These are phyloP conservation scores for Daldinia concentrica DNA, from an alignment of 495 filamentous ascomycete species.

Conservation along the genomic window DNA sequence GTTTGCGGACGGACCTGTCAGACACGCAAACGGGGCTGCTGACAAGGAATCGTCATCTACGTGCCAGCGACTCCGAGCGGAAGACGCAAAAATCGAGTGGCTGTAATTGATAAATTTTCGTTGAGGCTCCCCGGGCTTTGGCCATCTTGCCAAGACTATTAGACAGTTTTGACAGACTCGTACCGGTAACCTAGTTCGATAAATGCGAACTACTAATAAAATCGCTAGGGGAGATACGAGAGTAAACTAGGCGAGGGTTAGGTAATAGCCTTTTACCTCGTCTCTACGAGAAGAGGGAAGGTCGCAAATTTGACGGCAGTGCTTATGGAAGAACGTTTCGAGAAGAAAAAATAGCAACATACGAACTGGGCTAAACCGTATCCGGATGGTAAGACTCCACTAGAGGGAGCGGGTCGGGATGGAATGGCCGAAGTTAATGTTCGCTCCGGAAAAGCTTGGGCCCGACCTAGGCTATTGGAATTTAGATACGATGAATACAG, in stretches of 20 bases:
- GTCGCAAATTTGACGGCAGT: neutral
- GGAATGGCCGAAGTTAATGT: neutral
- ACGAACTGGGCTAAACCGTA: conserved; percentile 2
- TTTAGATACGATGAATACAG: neutral
- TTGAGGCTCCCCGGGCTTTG: neutral
- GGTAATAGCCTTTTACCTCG: conserved; percentile 24
- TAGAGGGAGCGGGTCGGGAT: neutral
- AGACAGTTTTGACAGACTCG: neutral
- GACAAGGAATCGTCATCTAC: conserved; percentile 30
- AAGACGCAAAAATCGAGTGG: conserved; percentile 15
- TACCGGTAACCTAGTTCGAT: neutral
- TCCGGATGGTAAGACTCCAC: neutral
- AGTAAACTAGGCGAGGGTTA: neutral
- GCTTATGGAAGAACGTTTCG: conserved; percentile 23
- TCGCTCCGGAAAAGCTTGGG: neutral
- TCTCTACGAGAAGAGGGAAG: conserved; percentile 4
- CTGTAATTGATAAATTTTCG: neutral
- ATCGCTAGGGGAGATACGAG: neutral
- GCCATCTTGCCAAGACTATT: conserved; percentile 18
- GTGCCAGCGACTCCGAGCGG: conserved; percentile 18
- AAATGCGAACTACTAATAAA: neutral
- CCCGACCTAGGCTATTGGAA: neutral
- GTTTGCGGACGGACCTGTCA: conserved; percentile 8
- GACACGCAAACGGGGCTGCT: conserved; percentile 9
- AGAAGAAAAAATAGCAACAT: conserved; percentile 29